Evolutionary conservation across 805 yeast species (phyloP).

Genomic region (Saturnispora halmiae): DNA sequence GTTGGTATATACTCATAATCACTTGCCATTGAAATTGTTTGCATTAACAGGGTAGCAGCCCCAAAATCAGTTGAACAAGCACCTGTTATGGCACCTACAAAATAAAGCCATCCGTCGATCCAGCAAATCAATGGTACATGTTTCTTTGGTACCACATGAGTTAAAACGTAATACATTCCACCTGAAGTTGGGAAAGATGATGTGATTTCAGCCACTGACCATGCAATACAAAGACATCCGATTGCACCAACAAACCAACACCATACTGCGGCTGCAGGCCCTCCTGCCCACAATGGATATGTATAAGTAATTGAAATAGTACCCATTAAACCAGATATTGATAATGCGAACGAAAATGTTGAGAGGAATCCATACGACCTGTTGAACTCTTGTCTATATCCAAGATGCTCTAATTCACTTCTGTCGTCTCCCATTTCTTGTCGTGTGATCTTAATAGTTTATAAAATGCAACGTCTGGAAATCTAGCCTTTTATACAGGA

Average conservation of each 20-base stretch:
- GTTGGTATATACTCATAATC: conserved; percentile 34
- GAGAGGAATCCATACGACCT: conserved; percentile 52
- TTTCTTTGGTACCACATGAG: conserved; percentile 39
- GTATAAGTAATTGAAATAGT: conserved; percentile 46
- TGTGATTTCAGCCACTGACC: conserved; percentile 41
- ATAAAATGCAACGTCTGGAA: no score
- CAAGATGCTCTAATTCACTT: conserved; percentile 34
- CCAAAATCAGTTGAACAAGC: conserved; percentile 46
- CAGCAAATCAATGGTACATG: conserved; percentile 45
- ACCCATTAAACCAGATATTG: conserved; percentile 58
- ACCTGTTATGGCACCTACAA: conserved; percentile 42
- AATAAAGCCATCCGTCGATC: conserved; percentile 46
- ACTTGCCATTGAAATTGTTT: conserved; percentile 34
- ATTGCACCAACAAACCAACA: conserved; percentile 49
- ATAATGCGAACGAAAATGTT: conserved; percentile 55
- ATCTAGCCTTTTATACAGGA: no score
- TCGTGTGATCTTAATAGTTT: no score
- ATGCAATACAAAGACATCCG: conserved; percentile 47
- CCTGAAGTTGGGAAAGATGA: conserved; percentile 47
- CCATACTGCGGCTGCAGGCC: conserved; percentile 58
- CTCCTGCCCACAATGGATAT: conserved; percentile 43
- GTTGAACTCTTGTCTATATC: conserved; percentile 53
- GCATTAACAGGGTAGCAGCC: conserved; percentile 38
- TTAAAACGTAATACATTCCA: conserved; percentile 40
- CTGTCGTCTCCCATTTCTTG: conserved; percentile 19